Evolutionary conservation across 306 rosid genomes (phyloP), one percentile per base, ranked within the genome.

Genomic region (Bauhinia variegata): DNA sequence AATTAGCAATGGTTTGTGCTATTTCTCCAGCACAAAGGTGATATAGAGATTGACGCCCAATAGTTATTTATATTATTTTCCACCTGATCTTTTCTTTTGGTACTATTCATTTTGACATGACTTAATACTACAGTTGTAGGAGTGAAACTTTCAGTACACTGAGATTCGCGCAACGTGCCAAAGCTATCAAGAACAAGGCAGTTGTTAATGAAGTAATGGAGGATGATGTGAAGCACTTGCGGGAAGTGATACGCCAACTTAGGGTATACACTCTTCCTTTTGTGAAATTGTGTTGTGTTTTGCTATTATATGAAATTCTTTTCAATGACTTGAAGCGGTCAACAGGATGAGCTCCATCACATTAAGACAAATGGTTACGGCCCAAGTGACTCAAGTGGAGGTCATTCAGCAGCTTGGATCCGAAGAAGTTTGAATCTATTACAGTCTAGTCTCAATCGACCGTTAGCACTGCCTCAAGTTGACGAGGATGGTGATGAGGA

Each of bases 1-100:
- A 91, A 71, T 79, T 95, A 72, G 99, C 99, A n/a, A 91, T 95
- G 99, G 88, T 95, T 70, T 95, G 99, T 84, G 97, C 99, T 77
- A 81, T 95, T 75, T 95, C 99, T 52, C 99, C 97, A 15, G 81
- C 96, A 18, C 96, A 88, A 62, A 85, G 97, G 99, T 95, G 70
- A 74, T 69, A 12, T 42, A 61, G 59, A 68, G 65, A 19, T n/a
- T n/a, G n/a, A n/a, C n/a, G n/a, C n/a, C 51, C 63, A 31, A 28
- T 64, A 28, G 63, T 77, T 54, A 67, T 53, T 53, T 55, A 14
- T 37, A 23, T 54, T 5, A 57, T 65, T 63, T 71, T 55, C 54
- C 30, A 50, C 37, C 11, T 79, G 57, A 43, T 55, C 38, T 28
- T 39, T 73, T 55, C 34, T 18, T 39, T 75, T 37, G 39, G 52